phyloP scores from a whole-genome alignment of 78 protist species.

The Dictyostelium citrinum region DNA sequence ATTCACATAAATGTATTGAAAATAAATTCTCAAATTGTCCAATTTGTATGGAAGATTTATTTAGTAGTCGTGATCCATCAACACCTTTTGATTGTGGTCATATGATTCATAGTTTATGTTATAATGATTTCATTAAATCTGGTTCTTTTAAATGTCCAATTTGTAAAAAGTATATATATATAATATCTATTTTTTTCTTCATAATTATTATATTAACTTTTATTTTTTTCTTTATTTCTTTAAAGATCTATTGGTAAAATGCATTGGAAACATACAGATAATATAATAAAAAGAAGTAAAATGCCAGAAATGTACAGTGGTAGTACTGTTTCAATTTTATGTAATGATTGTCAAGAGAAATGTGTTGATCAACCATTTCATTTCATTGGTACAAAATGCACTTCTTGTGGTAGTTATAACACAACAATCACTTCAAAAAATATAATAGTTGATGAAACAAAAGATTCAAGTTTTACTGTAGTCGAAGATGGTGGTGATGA shows the following conservation, averaged over 20 bases:
- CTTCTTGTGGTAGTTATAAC: slow-evolving; percentile 64
- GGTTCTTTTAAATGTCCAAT: slow-evolving; percentile 70
- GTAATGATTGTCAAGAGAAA: slow-evolving; percentile 75
- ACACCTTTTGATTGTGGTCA: slow-evolving; percentile 80
- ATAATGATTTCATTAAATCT: background rate
- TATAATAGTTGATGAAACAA: slow-evolving; percentile 1
- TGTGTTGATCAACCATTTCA: slow-evolving; percentile 19
- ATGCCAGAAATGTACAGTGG: slow-evolving; percentile 85
- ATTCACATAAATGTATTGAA: slow-evolving; percentile 75
- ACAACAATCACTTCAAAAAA: slow-evolving; percentile 45
- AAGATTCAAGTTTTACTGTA: background rate
- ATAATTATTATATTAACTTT: background rate
- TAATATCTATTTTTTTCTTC: background rate
- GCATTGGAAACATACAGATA: slow-evolving; percentile 34
- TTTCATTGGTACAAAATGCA: slow-evolving; percentile 77
- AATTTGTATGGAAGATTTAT: slow-evolving; percentile 82
- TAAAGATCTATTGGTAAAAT: slow-evolving; percentile 22
- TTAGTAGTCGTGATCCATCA: slow-evolving; percentile 25
- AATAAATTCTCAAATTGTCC: slow-evolving; percentile 74
- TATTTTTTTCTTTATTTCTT: background rate
- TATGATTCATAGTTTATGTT: slow-evolving; percentile 70
- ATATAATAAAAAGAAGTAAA: background rate
- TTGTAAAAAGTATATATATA: slow-evolving; percentile 79
- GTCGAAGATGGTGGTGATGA: background rate
- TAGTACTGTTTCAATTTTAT: slow-evolving; percentile 25